Percentiles rank a stretch among this genome's conserved stretches.
These are phyloP conservation scores for Paramecium pentaurelia DNA, from an alignment of 73 alveolate species.

Conservation along the genomic window DNA sequence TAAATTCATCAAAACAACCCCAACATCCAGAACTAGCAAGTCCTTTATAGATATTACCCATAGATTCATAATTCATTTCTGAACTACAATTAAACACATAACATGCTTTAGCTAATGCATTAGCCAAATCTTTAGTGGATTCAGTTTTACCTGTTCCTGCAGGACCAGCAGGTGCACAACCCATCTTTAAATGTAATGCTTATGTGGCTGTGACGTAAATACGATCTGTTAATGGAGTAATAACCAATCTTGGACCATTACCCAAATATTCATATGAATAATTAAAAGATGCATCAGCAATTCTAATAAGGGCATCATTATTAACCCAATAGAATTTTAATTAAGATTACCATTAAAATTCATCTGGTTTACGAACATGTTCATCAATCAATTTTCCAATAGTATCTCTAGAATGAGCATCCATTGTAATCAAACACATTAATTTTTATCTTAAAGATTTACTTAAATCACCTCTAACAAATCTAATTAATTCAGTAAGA, in stretches of 20 bases:
- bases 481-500: conserved; percentile 87
- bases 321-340: conserved; percentile 95
- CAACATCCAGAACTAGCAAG: conserved; percentile 99
- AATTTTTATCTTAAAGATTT: conserved; percentile 93
- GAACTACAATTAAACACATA: conserved; percentile 99
- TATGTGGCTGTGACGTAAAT: conserved; percentile 99
- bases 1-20: conserved; percentile 99
- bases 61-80: conserved; percentile 99
- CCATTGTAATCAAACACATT: conserved; percentile 99
- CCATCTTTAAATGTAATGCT: conserved; percentile 99
- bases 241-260: conserved; percentile 99
- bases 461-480: conserved; percentile 93
- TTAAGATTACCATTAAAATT: conserved; percentile 99
- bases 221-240: conserved; percentile 99
- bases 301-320: conserved; percentile 87
- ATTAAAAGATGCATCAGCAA: conserved; percentile 97
- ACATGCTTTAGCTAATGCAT: conserved; percentile 98
- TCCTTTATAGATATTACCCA: conserved; percentile 99
- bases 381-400: conserved; percentile 89
- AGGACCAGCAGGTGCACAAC: conserved; percentile 99
- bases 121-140: conserved; percentile 99
- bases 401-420: conserved; percentile 99
- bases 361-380: conserved; percentile 93
- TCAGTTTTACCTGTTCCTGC: conserved; percentile 99
- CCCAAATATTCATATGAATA: conserved; percentile 99